Evolutionary conservation across 2,329 filamentous ascomycete genomes (phyloP).

Genomic region (Bipolaris sorokiniana): DNA sequence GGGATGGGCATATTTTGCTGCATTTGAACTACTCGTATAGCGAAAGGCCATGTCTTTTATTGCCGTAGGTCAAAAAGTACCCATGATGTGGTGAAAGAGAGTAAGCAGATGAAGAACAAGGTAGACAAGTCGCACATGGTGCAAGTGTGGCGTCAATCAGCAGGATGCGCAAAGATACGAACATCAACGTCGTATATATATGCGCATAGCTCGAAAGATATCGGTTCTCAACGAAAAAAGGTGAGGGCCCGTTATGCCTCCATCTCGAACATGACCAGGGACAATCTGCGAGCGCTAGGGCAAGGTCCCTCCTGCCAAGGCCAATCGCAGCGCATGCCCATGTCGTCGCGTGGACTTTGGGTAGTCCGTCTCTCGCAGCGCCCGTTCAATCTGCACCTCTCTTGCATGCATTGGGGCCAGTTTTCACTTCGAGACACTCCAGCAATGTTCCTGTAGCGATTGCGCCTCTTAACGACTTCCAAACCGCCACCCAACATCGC

Average conservation of each 20-base stretch:
- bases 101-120: slow-evolving; percentile 1
- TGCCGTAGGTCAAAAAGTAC: not conserved
- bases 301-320: slow-evolving; percentile 26
- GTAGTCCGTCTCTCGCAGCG: slow-evolving; percentile 21
- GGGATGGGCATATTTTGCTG: not conserved
- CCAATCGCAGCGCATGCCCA: slow-evolving; percentile 19
- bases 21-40: not conserved
- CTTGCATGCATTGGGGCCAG: slow-evolving; percentile 4
- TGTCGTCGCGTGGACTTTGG: slow-evolving; percentile 23
- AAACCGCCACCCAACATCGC: slow-evolving; percentile 21
- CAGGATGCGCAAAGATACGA: not conserved
- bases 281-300: slow-evolving; percentile 14
- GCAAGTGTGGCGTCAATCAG: slow-evolving; percentile 3
- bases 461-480: slow-evolving; percentile 4
- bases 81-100: not conserved
- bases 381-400: slow-evolving; percentile 7
- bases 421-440: not conserved
- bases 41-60: not conserved
- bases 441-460: slow-evolving; percentile 28
- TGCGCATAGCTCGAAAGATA: not conserved
- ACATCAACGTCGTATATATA: not conserved
- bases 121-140: slow-evolving; percentile 10
- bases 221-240: not conserved
- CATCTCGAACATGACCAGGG: slow-evolving; percentile 1
- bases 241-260: not conserved